Percentiles rank a stretch among this genome's conserved stretches.
Conservation (phyloP, 176 grass and related monocot species). For the Chrysopogon serrulatus region DNA sequence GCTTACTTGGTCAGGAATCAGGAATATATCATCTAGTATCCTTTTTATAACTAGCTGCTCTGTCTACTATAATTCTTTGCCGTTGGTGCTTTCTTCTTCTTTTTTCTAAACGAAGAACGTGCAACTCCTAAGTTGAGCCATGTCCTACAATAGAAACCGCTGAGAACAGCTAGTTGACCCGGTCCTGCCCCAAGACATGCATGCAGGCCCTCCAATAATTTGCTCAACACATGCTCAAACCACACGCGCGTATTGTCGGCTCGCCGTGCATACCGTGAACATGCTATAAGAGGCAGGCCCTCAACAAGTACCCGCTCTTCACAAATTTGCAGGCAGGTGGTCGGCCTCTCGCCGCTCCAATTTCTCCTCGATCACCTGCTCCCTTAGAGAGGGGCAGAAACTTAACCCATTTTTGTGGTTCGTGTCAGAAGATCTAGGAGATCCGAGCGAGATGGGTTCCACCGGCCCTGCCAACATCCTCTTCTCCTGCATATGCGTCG, state of each 20-base stretch:
- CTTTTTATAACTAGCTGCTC: too few relatives aligned
- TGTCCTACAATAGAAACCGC: not conserved
- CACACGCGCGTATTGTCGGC: too few relatives aligned
- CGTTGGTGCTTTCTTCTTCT: not conserved
- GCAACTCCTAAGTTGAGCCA: not conserved
- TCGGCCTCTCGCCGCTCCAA: not conserved
- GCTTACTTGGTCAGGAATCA: too few relatives aligned
- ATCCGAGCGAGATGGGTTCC: constrained; percentile 9
- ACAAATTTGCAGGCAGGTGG: not conserved
- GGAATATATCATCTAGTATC: too few relatives aligned
- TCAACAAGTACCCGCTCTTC: too few relatives aligned
- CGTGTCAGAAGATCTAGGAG: not conserved
- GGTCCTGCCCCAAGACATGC: too few relatives aligned
- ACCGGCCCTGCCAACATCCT: not conserved
- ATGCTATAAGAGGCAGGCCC: not conserved
- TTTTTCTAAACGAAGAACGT: not conserved
- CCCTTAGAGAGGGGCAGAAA: too few relatives aligned
- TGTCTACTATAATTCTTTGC: not conserved
- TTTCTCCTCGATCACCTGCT: not conserved
- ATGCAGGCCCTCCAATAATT: too few relatives aligned
- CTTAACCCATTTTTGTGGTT: not conserved
- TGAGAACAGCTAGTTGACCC: not conserved
- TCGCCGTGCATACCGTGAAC: not conserved
- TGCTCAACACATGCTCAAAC: not conserved
- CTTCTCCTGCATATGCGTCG: not conserved